Conservation (phyloP, 78 protist genomes). For the Chrysochromulina tobinii region DNA sequence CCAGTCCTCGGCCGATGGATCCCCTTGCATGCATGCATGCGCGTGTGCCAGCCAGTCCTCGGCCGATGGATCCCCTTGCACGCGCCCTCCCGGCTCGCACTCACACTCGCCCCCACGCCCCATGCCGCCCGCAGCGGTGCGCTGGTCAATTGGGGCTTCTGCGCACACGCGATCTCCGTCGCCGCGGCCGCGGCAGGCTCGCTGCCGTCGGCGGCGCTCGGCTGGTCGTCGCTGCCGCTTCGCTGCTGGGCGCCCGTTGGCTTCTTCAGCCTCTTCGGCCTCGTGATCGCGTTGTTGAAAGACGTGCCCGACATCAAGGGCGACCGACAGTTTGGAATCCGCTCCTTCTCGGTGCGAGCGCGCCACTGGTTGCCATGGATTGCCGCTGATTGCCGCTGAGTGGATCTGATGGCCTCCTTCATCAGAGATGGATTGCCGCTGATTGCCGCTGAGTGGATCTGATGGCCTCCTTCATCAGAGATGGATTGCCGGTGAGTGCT, state of each 20-base stretch:
- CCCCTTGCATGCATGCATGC: too few species aligned
- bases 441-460: too few species aligned
- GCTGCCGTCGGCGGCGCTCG: neutral
- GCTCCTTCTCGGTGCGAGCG: constrained; percentile 1
- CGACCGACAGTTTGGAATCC: neutral
- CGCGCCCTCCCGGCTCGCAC: too few species aligned
- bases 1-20: too few species aligned
- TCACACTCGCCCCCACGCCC: too few species aligned
- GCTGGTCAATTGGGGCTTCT: constrained; percentile 42
- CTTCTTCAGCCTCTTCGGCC: constrained; percentile 10
- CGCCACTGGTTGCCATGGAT: neutral
- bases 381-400: too few species aligned
- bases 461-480: too few species aligned
- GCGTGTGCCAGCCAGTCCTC: too few species aligned
- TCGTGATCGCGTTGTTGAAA: constrained; percentile 42
- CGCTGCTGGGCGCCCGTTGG: neutral
- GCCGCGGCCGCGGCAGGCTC: neutral
- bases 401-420: too few species aligned
- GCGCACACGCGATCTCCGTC: constrained; percentile 3
- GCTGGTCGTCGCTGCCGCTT: neutral
- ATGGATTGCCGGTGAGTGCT: too few species aligned
- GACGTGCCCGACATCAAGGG: constrained; percentile 46
- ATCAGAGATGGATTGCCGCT: too few species aligned
- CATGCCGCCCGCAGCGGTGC: neutral
- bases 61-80: too few species aligned